Evolutionary conservation across 371 early-diverging fungal genomes (phyloP), one percentile per base, ranked within the genome.

Genomic region (Apophysomyces elegans): DNA sequence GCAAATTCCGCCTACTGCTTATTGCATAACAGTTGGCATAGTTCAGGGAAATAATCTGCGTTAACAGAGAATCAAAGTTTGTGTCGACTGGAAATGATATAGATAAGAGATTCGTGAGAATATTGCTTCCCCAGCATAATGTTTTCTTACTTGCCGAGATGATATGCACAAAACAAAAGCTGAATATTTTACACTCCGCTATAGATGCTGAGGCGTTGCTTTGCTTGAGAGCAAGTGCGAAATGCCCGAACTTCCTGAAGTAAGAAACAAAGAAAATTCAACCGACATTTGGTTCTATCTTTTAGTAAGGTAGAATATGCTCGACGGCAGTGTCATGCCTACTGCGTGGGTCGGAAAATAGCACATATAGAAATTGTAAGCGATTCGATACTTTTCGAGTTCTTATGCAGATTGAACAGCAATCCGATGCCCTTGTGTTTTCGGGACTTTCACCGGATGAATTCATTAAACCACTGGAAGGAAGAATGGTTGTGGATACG

Each of bases 401-500:
- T 18, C 21, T 21, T 21, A 5, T 35, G 39, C 36, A n/a, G 2
- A n/a, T 41, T 36, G 35, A 32, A 7, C 26, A 69, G 67, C 43
- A 65, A 61, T 57, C 64, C 21, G 76, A 79, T 56, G 44, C 54
- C 9, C 46, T 75, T n/a, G 73, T 85, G 0, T 85, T 73, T 47
- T 56, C 64, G 14, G 70, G 64, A 2, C 63, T 68, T 12, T 38
- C 57, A 2, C 56, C 65, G 12, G 58, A 65, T 13, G 73, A 69
- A 12, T 81, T 86, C 58, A 75, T 69, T 38, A 62, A 73, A 18
- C 16, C 38, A 1, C 14, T 88, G 12, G 32, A 66, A 18, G 79
- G 78, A 26, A 72, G 71, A 36, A 77, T 58, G 8, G 68, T 90
- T 0, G 68, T 74, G 7, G 83, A 76, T 56, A 84, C 87, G 8